Percentiles rank a stretch among this genome's conserved stretches.
Conservation (phyloP, 768 basidiomycete species). For the Porphyrellus cyaneotinctus region DNA sequence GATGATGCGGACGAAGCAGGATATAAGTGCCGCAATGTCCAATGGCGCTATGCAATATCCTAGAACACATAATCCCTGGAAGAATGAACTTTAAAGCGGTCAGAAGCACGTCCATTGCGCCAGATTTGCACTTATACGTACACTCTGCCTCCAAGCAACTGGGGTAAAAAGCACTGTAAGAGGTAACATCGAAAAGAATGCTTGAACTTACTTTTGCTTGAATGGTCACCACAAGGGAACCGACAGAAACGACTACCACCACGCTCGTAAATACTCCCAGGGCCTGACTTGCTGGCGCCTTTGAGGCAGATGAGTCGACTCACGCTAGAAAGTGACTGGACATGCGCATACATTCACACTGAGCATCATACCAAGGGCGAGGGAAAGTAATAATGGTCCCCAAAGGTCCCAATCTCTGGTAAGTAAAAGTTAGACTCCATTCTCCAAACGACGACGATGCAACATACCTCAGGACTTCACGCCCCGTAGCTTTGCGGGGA, state of each 20-base stretch:
- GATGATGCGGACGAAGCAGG: conserved; percentile 79
- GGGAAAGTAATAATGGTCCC: conserved; percentile 86
- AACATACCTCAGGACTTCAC: conserved; percentile 75
- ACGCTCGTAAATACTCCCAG: conserved; percentile 90
- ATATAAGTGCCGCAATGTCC: conserved; percentile 82
- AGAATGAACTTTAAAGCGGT: conserved; percentile 66
- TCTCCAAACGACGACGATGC: neutral
- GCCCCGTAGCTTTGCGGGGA: conserved; percentile 66
- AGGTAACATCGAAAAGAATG: neutral
- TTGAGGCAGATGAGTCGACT: conserved; percentile 2
- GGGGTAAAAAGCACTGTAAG: neutral
- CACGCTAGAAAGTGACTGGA: neutral
- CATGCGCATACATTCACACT: conserved; percentile 65
- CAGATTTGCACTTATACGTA: conserved; percentile 34
- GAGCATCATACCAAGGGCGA: conserved; percentile 77
- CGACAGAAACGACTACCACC: conserved; percentile 88
- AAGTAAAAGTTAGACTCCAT: conserved; percentile 1
- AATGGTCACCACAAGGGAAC: conserved; percentile 88
- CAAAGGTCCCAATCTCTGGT: conserved; percentile 95
- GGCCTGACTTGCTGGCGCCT: conserved; percentile 83
- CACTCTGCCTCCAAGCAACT: conserved; percentile 84
- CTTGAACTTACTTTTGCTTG: conserved; percentile 77
- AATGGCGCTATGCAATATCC: conserved; percentile 96
- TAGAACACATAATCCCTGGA: conserved; percentile 91
- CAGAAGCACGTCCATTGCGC: neutral